Conservation (phyloP, 306 rosid species). For the Sesbania bispinosa region DNA sequence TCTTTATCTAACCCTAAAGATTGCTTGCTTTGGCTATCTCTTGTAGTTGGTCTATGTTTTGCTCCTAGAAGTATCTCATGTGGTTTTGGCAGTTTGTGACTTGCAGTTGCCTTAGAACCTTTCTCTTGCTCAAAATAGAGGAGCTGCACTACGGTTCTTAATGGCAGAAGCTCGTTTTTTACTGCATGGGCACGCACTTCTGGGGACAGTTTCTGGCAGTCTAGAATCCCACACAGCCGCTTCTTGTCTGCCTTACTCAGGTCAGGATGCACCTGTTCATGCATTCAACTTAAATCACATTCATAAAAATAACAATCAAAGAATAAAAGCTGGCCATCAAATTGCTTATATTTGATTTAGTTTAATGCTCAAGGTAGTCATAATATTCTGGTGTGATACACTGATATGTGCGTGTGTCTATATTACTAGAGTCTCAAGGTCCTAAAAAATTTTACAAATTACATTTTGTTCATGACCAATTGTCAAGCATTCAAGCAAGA, state of each 20-base stretch:
- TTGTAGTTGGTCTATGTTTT: constrained; percentile 41
- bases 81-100: constrained; percentile 36
- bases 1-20: constrained; percentile 38
- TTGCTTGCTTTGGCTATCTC: constrained; percentile 46
- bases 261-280: constrained; percentile 66
- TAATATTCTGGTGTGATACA: neutral
- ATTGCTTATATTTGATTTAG: neutral
- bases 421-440: neutral
- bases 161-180: constrained; percentile 81
- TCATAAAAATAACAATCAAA: neutral
- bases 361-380: neutral
- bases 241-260: constrained; percentile 71
- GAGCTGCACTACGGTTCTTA: constrained; percentile 83
- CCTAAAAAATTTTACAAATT: neutral
- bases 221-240: constrained; percentile 66
- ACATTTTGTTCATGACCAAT: neutral
- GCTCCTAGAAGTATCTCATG: constrained; percentile 50
- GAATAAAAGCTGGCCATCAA: neutral
- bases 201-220: constrained; percentile 74
- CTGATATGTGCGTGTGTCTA: neutral
- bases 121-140: constrained; percentile 83
- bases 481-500: neutral
- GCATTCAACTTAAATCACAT: constrained; percentile 13
- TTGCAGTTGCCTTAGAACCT: constrained; percentile 36
- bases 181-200: constrained; percentile 72